A percentile compares a stretch with the other conserved stretches of the same genome.
These are phyloP conservation scores for Crepidotus variabilis DNA, from an alignment of 768 basidiomycete species.

Conservation along the genomic window DNA sequence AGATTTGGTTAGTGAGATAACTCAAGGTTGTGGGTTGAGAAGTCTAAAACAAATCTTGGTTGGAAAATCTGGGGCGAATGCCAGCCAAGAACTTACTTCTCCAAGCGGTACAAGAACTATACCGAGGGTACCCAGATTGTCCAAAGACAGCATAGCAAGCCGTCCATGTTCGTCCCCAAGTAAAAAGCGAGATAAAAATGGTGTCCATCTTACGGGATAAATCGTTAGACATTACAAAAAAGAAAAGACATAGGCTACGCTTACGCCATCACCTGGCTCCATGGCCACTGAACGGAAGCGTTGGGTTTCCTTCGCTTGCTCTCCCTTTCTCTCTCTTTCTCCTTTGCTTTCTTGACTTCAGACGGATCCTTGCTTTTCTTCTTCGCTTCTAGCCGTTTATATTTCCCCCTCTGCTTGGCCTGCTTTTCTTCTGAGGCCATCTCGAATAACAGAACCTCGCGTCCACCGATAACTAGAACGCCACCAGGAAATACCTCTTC, in stretches of 20 bases:
- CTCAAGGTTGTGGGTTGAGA: constrained; percentile 71
- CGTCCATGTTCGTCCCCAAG: constrained; percentile 72
- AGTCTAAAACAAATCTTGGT: constrained; percentile 37
- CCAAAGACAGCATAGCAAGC: constrained; percentile 60
- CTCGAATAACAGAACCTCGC: constrained; percentile 60
- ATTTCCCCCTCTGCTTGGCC: constrained; percentile 52
- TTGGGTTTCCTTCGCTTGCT: constrained; percentile 50
- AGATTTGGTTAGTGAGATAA: constrained; percentile 62
- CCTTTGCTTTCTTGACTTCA: constrained; percentile 42
- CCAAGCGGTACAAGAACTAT: constrained; percentile 66
- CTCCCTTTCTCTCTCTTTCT: constrained; percentile 57
- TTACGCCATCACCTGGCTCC: constrained; percentile 69
- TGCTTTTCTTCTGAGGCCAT: constrained; percentile 42
- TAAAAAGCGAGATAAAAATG: constrained; percentile 45
- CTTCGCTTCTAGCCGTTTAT: constrained; percentile 46
- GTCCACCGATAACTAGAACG: constrained; percentile 66
- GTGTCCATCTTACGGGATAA: constrained; percentile 40
- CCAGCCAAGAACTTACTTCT: constrained; percentile 42
- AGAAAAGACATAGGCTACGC: constrained; percentile 18
- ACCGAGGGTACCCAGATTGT: constrained; percentile 36
- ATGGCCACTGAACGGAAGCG: constrained; percentile 68
- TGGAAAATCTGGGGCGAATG: background rate
- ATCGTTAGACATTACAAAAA: constrained; percentile 1
- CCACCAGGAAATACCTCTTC: constrained; percentile 52
- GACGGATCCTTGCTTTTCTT: constrained; percentile 42